phyloP scores from a whole-genome alignment of 108 stramenopile genomes.

The Skeletonema tropicum region DNA sequence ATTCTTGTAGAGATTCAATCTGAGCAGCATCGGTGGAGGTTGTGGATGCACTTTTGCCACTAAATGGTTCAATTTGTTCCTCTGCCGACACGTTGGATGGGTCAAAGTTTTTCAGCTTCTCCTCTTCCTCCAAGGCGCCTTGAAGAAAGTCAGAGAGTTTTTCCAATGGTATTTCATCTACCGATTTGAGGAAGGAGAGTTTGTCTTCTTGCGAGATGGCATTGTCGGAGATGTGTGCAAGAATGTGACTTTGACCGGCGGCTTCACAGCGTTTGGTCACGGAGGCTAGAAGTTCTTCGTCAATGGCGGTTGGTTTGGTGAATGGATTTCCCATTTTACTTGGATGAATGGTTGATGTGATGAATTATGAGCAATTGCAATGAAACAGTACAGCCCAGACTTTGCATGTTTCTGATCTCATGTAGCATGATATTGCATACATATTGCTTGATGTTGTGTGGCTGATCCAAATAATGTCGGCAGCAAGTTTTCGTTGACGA shows the following conservation, averaged over 20 bases:
- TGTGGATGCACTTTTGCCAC: conserved; percentile 46
- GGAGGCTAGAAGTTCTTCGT: conserved; percentile 24
- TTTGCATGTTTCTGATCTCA: too few species aligned
- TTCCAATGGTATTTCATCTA: conserved; percentile 56
- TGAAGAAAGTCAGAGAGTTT: conserved; percentile 52
- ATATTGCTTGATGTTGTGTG: too few species aligned
- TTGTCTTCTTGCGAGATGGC: conserved; percentile 13
- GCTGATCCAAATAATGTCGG: not conserved
- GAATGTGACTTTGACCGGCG: conserved; percentile 35
- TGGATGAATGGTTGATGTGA: too few species aligned
- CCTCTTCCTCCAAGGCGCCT: conserved; percentile 55
- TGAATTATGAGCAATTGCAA: too few species aligned
- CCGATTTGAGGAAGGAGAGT: conserved; percentile 43
- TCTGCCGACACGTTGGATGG: conserved; percentile 20
- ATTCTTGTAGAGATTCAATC: conserved; percentile 13
- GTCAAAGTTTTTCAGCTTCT: conserved; percentile 29
- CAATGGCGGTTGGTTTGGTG: not conserved
- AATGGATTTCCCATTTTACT: too few species aligned
- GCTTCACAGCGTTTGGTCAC: conserved; percentile 29
- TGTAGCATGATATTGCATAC: too few species aligned
- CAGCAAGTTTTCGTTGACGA: too few species aligned
- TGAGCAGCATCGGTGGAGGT: conserved; percentile 18
- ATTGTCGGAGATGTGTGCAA: conserved; percentile 25
- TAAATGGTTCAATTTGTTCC: conserved; percentile 64
- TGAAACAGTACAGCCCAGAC: too few species aligned